Evolutionary conservation across 2,329 filamentous ascomycete genomes (phyloP), one percentile per base, ranked within the genome.

Genomic region (Exophiala sideris): DNA sequence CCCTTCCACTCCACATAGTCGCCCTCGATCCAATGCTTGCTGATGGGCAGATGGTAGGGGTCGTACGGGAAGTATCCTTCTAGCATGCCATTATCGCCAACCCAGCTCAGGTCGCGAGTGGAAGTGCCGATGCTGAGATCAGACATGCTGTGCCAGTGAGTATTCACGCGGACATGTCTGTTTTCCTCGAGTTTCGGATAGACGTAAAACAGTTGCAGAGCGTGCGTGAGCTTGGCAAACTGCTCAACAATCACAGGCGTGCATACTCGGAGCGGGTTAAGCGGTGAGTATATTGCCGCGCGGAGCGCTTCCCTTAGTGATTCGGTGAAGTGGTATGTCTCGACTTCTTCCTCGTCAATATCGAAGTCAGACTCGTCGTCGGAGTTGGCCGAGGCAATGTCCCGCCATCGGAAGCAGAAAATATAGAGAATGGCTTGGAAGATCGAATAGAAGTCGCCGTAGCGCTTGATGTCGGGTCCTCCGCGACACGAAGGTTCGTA

Each of bases 21-120:
- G 16, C 82, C 80, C 58, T 91, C 87, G 10, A 99, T 74, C 95
- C 94, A 97, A 55, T 84, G 81, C 71, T 88, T 90, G 70, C 91
- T 96, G 62, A 84, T 78, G 0, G 91, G 91, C 46, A 99, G 76
- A 65, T 92, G 87, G 70, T 97, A 99, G 2, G 95, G 95, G 68
- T 99, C 94, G 66, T 99, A 99, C 0, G 94, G 94, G 66, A 97
- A 99, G 70, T 95, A 96, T 0, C 91, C 88, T 63, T 97, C 91
- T 1, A 99, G 80, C 70, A 96, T 86, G 65, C 84, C 87, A 58
- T 86, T 84, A 62, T 96, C 89, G 54, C 88, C 87, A 50, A 85
- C 73, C 54, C 70, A 75, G 56, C 65, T 76, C 50, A 76, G 82
- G 62, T 85, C 81, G 44, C 83, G 79, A 50, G 80, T 77, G 3